These are phyloP conservation scores for Fusarium gaditjirri DNA, from an alignment of 2,329 filamentous ascomycete species.

Conservation along the genomic window DNA sequence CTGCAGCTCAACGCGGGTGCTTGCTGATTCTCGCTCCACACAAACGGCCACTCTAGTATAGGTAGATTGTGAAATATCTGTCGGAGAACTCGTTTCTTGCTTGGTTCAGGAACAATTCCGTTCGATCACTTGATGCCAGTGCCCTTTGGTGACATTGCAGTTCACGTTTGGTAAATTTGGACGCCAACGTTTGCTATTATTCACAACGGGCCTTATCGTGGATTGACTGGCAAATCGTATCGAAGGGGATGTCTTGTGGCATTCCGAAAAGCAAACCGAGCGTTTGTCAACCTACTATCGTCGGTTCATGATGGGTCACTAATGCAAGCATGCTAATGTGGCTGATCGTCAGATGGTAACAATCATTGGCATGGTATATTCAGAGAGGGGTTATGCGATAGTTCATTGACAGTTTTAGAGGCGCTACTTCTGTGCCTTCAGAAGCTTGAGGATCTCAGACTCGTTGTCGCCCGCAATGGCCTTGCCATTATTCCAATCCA, in stretches of 20 bases:
- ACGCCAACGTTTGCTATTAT: not conserved
- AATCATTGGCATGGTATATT: slow-evolving; percentile 20
- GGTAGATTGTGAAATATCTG: slow-evolving; percentile 6
- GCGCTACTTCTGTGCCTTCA: slow-evolving; percentile 65
- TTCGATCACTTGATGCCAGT: not conserved
- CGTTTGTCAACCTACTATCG: not conserved
- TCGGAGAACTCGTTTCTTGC: not conserved
- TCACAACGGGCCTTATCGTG: not conserved
- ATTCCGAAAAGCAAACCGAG: too few relatives aligned
- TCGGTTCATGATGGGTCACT: not conserved
- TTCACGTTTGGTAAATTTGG: not conserved
- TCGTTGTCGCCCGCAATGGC: slow-evolving; percentile 82
- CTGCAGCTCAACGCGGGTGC: slow-evolving; percentile 20
- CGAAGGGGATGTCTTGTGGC: too few relatives aligned
- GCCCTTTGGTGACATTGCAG: not conserved
- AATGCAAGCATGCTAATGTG: not conserved
- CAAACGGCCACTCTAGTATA: slow-evolving; percentile 15
- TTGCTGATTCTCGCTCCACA: slow-evolving; percentile 38
- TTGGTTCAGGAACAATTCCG: not conserved
- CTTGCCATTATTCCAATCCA: slow-evolving; percentile 94
- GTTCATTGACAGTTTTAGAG: slow-evolving; percentile 27
- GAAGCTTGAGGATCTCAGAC: slow-evolving; percentile 87
- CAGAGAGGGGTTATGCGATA: slow-evolving; percentile 17
- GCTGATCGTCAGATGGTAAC: slow-evolving; percentile 10
- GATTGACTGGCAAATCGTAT: not conserved